Base-by-base conservation (phyloP, 2,329 filamentous ascomycete genomes). In the Cordyceps tenuipes region DNA sequence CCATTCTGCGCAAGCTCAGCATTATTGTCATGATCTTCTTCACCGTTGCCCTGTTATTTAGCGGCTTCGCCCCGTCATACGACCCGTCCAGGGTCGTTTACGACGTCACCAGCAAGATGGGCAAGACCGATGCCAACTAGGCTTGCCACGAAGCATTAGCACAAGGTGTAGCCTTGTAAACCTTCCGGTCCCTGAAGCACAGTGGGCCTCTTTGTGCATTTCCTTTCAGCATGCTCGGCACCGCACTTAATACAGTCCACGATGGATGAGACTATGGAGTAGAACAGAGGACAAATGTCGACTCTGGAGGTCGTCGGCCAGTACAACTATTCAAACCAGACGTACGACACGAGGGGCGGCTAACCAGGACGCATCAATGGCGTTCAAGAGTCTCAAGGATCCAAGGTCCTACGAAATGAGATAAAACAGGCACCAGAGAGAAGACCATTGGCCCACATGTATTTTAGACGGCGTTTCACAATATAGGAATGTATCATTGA, bases 1-100 rank as follows among this genome's bases (percentile, higher is more conserved):
- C 92, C 13, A 82, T 86, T 51, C 79, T 89, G 68, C 89, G 91
- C 76, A 92, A 93, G 77, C 73, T 92, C 57, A 78, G 90, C 64
- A 78, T 94, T 66, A 83, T 93, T 62, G 82, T 79, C 56, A 74
- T 82, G 29, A 80, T 82, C 21, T 71, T 90, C 61, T 73, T 89
- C 64, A 75, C 82, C 57, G 74, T 93, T 66, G 86, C 94, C 73
- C 72, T 90, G 65, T 73, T 95, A 21, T 82, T 95, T 61, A 84
- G 83, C 62, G 83, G 84, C 46, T 73, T 89, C 64, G 85, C 85
- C 52, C 86, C 86, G 23, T 78, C 76, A 31, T 84, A 84, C 63
- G 80, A 83, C 68, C 75, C 82, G 6, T 71, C 74, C 59, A 77
- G 76, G 67, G 74, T 81, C 57, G 71, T 80, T 59, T 75, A 72